Percentiles rank a stretch among this genome's conserved stretches.
These are phyloP conservation scores for Solanum infundibuliforme DNA, from an alignment of 257 asterid species.

Conservation along the genomic window DNA sequence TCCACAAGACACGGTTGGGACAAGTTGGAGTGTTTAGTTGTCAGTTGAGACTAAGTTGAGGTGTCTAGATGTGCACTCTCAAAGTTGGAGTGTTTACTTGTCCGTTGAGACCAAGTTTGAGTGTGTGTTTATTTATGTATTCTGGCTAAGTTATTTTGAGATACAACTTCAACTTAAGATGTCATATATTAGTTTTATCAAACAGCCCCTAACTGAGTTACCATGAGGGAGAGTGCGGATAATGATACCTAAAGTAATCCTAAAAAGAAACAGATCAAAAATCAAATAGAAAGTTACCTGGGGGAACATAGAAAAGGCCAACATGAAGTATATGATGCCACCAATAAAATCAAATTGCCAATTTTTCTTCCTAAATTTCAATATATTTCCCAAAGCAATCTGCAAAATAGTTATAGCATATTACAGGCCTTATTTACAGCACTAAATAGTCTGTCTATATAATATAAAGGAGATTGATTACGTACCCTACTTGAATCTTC, in stretches of 20 bases:
- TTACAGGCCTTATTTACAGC: not conserved
- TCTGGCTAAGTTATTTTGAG: not conserved
- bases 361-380: constrained; percentile 96
- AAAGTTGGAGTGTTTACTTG: not conserved
- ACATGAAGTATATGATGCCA: constrained; percentile 78
- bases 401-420: constrained; percentile 22
- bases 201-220: not conserved
- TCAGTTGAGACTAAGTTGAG: not conserved
- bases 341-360: constrained; percentile 99
- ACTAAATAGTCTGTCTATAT: not conserved
- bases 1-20: not conserved
- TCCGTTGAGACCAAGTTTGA: not conserved
- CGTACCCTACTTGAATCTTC: constrained; percentile 99
- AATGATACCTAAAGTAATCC: not conserved
- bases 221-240: not conserved
- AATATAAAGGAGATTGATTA: not conserved
- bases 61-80: not conserved
- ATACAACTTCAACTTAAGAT: not conserved
- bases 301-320: constrained; percentile 95
- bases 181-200: not conserved
- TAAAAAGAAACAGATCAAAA: not conserved
- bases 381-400: constrained; percentile 97
- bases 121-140: not conserved
- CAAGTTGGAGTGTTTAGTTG: not conserved
- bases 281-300: constrained; percentile 40